Percentiles rank a stretch among this genome's conserved stretches.
Conservation (phyloP, 148 eudicot genomes). For the Vaccinium myrtillus region DNA sequence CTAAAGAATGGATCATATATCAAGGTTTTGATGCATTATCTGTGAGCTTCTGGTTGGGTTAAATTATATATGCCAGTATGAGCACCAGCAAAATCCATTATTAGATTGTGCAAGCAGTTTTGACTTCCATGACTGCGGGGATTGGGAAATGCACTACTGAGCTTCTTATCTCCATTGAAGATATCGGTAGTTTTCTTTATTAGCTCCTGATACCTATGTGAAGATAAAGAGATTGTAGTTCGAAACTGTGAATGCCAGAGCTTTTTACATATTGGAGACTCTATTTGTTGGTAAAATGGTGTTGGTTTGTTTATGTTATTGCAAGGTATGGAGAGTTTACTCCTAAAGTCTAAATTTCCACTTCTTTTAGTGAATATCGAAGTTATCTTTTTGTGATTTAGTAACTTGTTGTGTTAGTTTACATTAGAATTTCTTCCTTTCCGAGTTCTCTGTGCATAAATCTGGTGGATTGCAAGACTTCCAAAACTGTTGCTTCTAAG, state of each 20-base stretch:
- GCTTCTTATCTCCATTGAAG: slow-evolving; percentile 32
- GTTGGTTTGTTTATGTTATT: slow-evolving; percentile 38
- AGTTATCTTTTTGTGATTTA: slow-evolving; percentile 7
- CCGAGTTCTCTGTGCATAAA: not conserved
- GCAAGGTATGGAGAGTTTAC: slow-evolving; percentile 32
- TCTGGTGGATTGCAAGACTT: not conserved
- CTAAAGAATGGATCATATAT: not conserved
- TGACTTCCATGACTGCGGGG: slow-evolving; percentile 81
- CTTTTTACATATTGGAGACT: slow-evolving; percentile 17
- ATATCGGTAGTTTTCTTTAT: slow-evolving; percentile 20
- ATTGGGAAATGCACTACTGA: slow-evolving; percentile 74
- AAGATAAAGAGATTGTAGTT: slow-evolving; percentile 24
- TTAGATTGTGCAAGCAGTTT: slow-evolving; percentile 91
- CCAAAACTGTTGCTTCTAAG: not conserved
- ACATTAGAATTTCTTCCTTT: not conserved
- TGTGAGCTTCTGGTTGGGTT: slow-evolving; percentile 83
- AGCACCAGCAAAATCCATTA: slow-evolving; percentile 90
- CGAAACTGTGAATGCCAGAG: slow-evolving; percentile 31
- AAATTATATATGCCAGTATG: slow-evolving; percentile 81
- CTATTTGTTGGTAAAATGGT: slow-evolving; percentile 29
- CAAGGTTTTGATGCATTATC: slow-evolving; percentile 16
- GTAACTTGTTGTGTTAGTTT: not conserved
- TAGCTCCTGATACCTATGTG: slow-evolving; percentile 16
- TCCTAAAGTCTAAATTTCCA: slow-evolving; percentile 33
- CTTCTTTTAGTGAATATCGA: slow-evolving; percentile 7